These are phyloP conservation scores for Apiotrichum laibachii DNA, from an alignment of 1,284 basidiomycete genomes.

Conservation along the genomic window DNA sequence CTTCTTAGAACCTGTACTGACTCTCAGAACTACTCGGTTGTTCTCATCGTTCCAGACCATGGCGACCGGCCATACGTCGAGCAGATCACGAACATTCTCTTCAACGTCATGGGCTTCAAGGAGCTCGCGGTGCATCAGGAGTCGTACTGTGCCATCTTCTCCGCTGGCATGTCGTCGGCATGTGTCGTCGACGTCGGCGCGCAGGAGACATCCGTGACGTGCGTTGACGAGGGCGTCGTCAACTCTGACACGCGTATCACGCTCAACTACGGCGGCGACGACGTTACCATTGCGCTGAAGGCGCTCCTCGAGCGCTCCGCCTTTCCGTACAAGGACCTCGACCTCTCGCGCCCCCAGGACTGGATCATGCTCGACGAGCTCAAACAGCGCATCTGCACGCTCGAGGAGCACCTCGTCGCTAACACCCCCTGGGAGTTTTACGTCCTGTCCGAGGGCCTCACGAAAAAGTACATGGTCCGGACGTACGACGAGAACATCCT, in stretches of 20 bases:
- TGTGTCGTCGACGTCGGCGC: slow-evolving; percentile 96
- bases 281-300: slow-evolving; percentile 84
- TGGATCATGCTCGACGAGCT: slow-evolving; percentile 86
- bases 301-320: slow-evolving; percentile 75
- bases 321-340: slow-evolving; percentile 83
- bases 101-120: slow-evolving; percentile 84
- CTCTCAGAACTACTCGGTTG: slow-evolving; percentile 69
- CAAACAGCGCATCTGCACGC: slow-evolving; percentile 74
- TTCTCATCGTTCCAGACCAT: slow-evolving; percentile 89
- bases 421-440: slow-evolving; percentile 86
- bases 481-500: slow-evolving; percentile 95
- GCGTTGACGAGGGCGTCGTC: slow-evolving; percentile 92
- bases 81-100: slow-evolving; percentile 70
- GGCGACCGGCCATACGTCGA: slow-evolving; percentile 81
- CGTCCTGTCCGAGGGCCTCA: slow-evolving; percentile 70
- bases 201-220: slow-evolving; percentile 77
- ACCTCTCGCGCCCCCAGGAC: slow-evolving; percentile 73
- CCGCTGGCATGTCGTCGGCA: slow-evolving; percentile 88
- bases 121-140: slow-evolving; percentile 91
- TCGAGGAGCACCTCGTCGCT: slow-evolving; percentile 84
- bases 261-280: slow-evolving; percentile 86
- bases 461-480: slow-evolving; percentile 83
- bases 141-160: slow-evolving; percentile 88
- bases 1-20: background rate
- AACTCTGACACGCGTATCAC: slow-evolving; percentile 83